Base-by-base conservation (phyloP, 2,329 filamentous ascomycete genomes). In the Calycina marina region DNA sequence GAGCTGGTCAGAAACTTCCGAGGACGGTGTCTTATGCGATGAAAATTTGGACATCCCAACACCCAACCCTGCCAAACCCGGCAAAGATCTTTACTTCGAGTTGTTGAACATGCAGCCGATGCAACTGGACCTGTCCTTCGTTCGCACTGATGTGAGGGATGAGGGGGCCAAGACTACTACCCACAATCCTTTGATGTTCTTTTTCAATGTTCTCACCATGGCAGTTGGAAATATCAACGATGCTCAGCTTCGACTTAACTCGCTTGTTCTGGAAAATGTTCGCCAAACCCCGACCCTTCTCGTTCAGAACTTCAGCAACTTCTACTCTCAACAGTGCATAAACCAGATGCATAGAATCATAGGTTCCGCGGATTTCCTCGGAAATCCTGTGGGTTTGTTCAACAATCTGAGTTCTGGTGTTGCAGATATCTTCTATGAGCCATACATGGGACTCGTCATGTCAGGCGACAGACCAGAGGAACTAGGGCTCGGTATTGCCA, bases 151-250 rank as follows among this genome's bases (percentile, higher is more conserved):
- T 55, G 75, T 85, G 8, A 80, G 98, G 59, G 98, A 98, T 43
- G 88, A 83, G 2, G 88, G 96, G 54, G 86, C 96, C 54, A 92
- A 90, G 46, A 80, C 85, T 28, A 84, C 83, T 10, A 84, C 84
- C 1, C 75, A 72, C 25, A 98, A 93, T 51, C 92, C 92, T 1
- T 68, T 98, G 55, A 96, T 96, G 86, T 98, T 96, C 61, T 86
- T 94, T 53, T 76, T 96, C 55, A 96, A 98, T 51, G 83, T 96
- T 44, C 76, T 98, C 63, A 96, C 92, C 1, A 98, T 98, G 90
- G 93, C 90, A 10, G 90, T 98, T 49, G 90, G 90, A 42, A 98
- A 98, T 49, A 84, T 98, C 62, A 98, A 98, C 49, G 92, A 98
- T 56, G 90, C 90, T 5, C 92, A 90, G 0, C 76, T 98, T 32